A percentile compares a stretch with the other conserved stretches of the same genome.
These are phyloP conservation scores for Anisodus acutangulus DNA, from an alignment of 257 asterid species.

Conservation along the genomic window DNA sequence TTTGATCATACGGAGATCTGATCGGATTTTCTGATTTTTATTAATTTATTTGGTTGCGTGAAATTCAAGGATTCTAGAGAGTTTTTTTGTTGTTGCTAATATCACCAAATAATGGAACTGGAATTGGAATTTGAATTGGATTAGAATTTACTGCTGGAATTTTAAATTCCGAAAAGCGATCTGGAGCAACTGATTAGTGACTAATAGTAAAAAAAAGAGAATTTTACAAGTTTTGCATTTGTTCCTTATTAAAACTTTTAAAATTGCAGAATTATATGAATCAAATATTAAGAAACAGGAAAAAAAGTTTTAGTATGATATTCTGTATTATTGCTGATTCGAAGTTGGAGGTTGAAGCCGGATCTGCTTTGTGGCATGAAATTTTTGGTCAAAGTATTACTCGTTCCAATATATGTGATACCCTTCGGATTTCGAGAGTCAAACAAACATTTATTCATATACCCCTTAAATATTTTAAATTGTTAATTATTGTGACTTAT, in stretches of 20 bases:
- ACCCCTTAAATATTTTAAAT: too few relatives aligned
- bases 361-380: too few relatives aligned
- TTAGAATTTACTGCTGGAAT: neutral
- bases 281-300: too few relatives aligned
- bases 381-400: too few relatives aligned
- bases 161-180: neutral
- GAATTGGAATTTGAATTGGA: neutral
- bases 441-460: too few relatives aligned
- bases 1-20: slow-evolving; percentile 31
- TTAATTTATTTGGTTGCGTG: slow-evolving; percentile 10
- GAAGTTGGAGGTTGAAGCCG: too few relatives aligned
- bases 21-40: slow-evolving; percentile 13
- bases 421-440: too few relatives aligned
- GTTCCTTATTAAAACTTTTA: neutral
- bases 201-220: neutral
- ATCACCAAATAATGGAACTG: neutral
- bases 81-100: neutral
- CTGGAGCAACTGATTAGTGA: neutral
- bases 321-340: too few relatives aligned
- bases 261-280: too few relatives aligned
- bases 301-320: too few relatives aligned
- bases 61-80: slow-evolving; percentile 3
- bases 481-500: too few relatives aligned
- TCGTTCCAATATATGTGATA: too few relatives aligned
- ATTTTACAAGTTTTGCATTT: neutral